Evolutionary conservation across 768 basidiomycete species (phyloP).

Genomic region (Trametes cubensis): DNA sequence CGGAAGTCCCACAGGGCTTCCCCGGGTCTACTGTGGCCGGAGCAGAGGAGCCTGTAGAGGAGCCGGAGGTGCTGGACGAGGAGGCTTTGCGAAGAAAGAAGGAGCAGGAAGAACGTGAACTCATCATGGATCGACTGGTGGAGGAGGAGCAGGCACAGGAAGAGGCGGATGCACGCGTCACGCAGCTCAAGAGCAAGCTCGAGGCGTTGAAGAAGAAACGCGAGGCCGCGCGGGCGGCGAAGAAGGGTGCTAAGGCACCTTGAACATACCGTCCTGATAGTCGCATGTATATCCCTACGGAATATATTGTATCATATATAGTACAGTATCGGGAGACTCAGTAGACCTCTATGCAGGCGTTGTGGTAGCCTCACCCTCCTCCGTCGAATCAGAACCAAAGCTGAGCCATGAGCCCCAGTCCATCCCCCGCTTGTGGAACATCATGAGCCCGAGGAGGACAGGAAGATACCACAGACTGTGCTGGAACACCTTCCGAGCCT

Average conservation of each 20-base stretch:
- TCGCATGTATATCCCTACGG: neutral
- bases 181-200: constrained; percentile 62
- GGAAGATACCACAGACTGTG: constrained; percentile 91
- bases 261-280: neutral
- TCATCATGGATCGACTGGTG: constrained; percentile 83
- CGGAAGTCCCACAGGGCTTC: constrained; percentile 52
- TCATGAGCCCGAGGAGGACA: constrained; percentile 86
- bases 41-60: constrained; percentile 26
- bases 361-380: neutral
- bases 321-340: constrained; percentile 3
- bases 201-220: constrained; percentile 58
- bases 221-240: constrained; percentile 38
- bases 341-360: neutral
- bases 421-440: constrained; percentile 89
- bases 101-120: constrained; percentile 73
- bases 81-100: constrained; percentile 51
- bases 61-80: constrained; percentile 41
- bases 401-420: constrained; percentile 74
- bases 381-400: constrained; percentile 11
- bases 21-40: constrained; percentile 36
- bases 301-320: constrained; percentile 9
- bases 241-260: constrained; percentile 10
- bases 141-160: constrained; percentile 89
- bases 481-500: constrained; percentile 78
- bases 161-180: constrained; percentile 80